Percentiles rank a stretch among this genome's conserved stretches.
Conservation (phyloP, 495 filamentous ascomycete genomes). For the Stereocaulon alpinum region DNA sequence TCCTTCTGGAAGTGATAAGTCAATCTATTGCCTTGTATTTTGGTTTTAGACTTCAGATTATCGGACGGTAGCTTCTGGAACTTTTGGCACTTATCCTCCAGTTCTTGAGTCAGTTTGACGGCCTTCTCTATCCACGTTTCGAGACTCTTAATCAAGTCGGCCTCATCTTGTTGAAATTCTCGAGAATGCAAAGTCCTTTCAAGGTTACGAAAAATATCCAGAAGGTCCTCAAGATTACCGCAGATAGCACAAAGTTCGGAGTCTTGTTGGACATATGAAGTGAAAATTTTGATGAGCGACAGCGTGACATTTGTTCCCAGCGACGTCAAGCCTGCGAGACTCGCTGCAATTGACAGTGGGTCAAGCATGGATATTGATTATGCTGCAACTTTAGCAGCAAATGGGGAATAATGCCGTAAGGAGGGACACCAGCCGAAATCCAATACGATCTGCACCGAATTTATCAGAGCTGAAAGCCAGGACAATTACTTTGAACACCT, state of each 20-base stretch:
- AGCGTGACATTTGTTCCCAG: slow-evolving; percentile 27
- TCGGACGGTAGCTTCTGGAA: no score
- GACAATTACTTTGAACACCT: no score
- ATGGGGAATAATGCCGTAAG: no score
- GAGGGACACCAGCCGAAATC: no score
- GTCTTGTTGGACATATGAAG: slow-evolving; percentile 20
- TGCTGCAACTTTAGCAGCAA: no score
- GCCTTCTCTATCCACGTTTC: slow-evolving; percentile 13
- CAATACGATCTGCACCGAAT: no score
- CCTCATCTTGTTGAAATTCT: slow-evolving; percentile 18
- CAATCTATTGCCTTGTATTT: no score
- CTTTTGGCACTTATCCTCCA: no score
- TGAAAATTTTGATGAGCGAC: slow-evolving; percentile 24
- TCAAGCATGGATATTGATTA: slow-evolving; percentile 26
- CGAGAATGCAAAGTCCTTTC: slow-evolving; percentile 19
- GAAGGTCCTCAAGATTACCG: slow-evolving; percentile 19
- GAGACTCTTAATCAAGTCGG: slow-evolving; percentile 22
- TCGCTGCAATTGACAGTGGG: slow-evolving; percentile 27
- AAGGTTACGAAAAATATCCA: slow-evolving; percentile 18
- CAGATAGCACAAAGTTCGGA: slow-evolving; percentile 17
- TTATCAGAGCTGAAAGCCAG: no score
- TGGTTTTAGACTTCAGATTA: no score
- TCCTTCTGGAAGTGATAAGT: slow-evolving; percentile 29
- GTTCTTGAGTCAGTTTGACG: slow-evolving; percentile 15
- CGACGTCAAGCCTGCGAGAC: slow-evolving; percentile 24